Evolutionary conservation across 2,329 filamentous ascomycete species (phyloP).

Genomic region (Fusarium nurragi): DNA sequence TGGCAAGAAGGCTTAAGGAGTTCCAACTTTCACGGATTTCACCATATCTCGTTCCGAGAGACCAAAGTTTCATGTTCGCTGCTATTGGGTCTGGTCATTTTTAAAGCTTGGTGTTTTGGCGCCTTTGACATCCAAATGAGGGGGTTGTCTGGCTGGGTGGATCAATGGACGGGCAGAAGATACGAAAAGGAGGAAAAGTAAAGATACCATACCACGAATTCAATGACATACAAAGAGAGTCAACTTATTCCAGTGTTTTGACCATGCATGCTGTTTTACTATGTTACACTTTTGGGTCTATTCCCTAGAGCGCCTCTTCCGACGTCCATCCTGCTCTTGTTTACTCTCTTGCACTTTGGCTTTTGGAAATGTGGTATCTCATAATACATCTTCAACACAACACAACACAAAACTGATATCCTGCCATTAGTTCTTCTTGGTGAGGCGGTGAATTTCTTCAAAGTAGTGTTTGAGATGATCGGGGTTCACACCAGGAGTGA

Average conservation of each 20-base stretch:
- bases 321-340: neutral
- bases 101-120: slow-evolving; percentile 42
- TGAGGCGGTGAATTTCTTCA: slow-evolving; percentile 83
- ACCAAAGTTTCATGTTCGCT: slow-evolving; percentile 1
- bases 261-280: slow-evolving; percentile 31
- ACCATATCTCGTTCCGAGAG: neutral
- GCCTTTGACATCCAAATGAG: slow-evolving; percentile 13
- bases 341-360: neutral
- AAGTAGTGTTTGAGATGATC: slow-evolving; percentile 95
- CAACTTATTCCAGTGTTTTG: slow-evolving; percentile 3
- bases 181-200: slow-evolving; percentile 22
- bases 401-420: no score
- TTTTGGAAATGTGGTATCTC: neutral
- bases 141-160: slow-evolving; percentile 5
- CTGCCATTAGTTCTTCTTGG: slow-evolving; percentile 53
- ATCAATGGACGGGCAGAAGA: slow-evolving; percentile 3
- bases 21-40: neutral
- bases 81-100: slow-evolving; percentile 21
- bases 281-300: slow-evolving; percentile 35
- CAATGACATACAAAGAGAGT: slow-evolving; percentile 19
- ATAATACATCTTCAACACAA: neutral
- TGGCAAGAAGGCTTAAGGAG: slow-evolving; percentile 57
- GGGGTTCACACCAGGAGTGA: slow-evolving; percentile 94
- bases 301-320: slow-evolving; percentile 14
- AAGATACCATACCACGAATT: slow-evolving; percentile 39